Evolutionary conservation across 208 protist species (phyloP).

Genomic region (Acanthamoeba triangularis): DNA sequence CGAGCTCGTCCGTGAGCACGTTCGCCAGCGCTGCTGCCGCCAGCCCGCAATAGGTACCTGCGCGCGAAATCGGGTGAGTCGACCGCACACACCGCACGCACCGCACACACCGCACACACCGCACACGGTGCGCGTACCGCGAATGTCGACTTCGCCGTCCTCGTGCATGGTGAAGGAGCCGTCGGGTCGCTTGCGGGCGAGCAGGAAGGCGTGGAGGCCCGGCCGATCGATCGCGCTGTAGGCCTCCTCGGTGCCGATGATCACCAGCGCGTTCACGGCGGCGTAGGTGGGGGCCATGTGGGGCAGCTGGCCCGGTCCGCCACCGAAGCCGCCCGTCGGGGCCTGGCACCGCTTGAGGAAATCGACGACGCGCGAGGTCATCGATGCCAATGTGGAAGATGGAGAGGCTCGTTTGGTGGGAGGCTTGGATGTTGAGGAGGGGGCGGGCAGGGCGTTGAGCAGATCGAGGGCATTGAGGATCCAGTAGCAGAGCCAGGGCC

Average conservation of each 20-base stretch:
- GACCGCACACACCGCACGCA: neutral
- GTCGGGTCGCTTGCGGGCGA: slow-evolving; percentile 80
- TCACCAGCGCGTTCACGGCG: slow-evolving; percentile 87
- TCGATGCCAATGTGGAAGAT: slow-evolving; percentile 6
- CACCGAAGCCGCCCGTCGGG: slow-evolving; percentile 90
- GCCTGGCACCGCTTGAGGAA: slow-evolving; percentile 87
- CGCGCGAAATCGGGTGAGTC: neutral
- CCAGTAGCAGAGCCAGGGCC: slow-evolving; percentile 91
- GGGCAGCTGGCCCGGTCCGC: slow-evolving; percentile 90
- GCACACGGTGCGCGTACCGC: neutral
- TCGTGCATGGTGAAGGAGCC: slow-evolving; percentile 91
- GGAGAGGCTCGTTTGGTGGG: neutral
- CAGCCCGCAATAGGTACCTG: slow-evolving; percentile 87
- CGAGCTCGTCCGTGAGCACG: slow-evolving; percentile 81
- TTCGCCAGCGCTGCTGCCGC: slow-evolving; percentile 81
- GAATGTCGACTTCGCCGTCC: slow-evolving; percentile 91
- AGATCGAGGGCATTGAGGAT: slow-evolving; percentile 89
- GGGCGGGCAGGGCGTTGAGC: slow-evolving; percentile 78
- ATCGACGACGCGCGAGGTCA: slow-evolving; percentile 25
- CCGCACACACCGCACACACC: too few species aligned
- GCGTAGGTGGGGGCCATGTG: slow-evolving; percentile 94
- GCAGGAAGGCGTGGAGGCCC: slow-evolving; percentile 81
- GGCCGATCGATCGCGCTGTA: slow-evolving; percentile 80
- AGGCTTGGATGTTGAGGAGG: neutral
- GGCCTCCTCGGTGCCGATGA: slow-evolving; percentile 85